Evolutionary conservation across 495 filamentous ascomycete genomes (phyloP).

Genomic region (Penicillium nucicola): DNA sequence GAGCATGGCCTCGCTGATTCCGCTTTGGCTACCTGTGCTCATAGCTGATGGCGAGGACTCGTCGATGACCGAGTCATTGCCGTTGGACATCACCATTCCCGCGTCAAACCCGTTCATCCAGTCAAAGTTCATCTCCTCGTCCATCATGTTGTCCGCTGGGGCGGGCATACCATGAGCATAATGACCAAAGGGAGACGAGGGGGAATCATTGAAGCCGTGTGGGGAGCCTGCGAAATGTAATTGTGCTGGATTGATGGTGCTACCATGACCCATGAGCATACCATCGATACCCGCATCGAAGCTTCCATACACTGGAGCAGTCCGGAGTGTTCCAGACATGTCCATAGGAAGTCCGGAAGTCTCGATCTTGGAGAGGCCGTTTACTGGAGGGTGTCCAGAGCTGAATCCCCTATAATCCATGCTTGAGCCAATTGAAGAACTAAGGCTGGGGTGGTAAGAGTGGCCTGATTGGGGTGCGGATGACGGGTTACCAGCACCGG

Average conservation of each 20-base stretch:
- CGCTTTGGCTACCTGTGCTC: conserved; percentile 87
- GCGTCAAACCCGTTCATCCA: conserved; percentile 86
- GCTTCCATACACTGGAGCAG: conserved; percentile 69
- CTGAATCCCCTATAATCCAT: conserved; percentile 72
- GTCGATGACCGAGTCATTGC: conserved; percentile 76
- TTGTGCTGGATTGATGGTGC: conserved; percentile 93
- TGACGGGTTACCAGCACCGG: conserved; percentile 58
- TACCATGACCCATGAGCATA: conserved; percentile 68
- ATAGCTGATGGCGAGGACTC: conserved; percentile 94
- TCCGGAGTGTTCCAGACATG: conserved; percentile 64
- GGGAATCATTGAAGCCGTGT: conserved; percentile 61
- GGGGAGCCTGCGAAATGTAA: conserved; percentile 89
- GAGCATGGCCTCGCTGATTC: conserved; percentile 88
- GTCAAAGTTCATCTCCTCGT: conserved; percentile 76
- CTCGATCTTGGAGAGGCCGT: conserved; percentile 79
- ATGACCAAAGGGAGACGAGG: conserved; percentile 70
- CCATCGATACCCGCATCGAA: conserved; percentile 74
- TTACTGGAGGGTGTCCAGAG: conserved; percentile 48
- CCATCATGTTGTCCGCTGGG: conserved; percentile 47
- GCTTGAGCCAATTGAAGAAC: conserved; percentile 60
- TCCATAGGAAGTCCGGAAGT: conserved; percentile 67
- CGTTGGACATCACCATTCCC: conserved; percentile 65
- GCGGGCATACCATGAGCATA: conserved; percentile 58
- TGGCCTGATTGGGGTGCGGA: conserved; percentile 49
- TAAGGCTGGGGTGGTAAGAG: conserved; percentile 64